Evolutionary conservation across 2,329 filamentous ascomycete genomes (phyloP).

Genomic region (Parasarocladium wereldwijsianum): DNA sequence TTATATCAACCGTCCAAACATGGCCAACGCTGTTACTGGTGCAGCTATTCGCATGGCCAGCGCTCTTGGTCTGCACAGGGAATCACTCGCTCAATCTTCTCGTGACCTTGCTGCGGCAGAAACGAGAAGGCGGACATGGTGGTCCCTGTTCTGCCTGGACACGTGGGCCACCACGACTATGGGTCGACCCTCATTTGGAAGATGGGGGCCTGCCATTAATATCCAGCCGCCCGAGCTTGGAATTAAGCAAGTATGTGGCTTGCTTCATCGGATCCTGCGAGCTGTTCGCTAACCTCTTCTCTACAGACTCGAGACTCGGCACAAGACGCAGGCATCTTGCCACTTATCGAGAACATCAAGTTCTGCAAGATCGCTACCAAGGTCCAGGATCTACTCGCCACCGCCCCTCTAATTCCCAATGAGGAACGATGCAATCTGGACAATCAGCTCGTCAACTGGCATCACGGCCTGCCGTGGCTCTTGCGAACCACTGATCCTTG

Average conservation of each 20-base stretch:
- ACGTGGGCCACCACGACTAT: conserved; percentile 61
- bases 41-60: conserved; percentile 59
- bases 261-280: not conserved
- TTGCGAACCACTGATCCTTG: conserved; percentile 51
- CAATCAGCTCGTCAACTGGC: conserved; percentile 55
- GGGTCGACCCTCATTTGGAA: conserved; percentile 54
- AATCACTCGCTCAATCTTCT: conserved; percentile 17
- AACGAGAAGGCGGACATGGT: conserved; percentile 55
- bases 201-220: conserved; percentile 54
- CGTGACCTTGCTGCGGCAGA: conserved; percentile 21
- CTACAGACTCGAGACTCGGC: conserved; percentile 27
- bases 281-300: not conserved
- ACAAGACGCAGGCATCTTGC: conserved; percentile 51
- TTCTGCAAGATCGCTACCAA: conserved; percentile 69
- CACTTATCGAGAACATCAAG: conserved; percentile 60
- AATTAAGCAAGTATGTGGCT: conserved; percentile 19
- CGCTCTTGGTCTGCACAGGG: conserved; percentile 54
- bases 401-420: conserved; percentile 50
- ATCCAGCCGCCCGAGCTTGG: conserved; percentile 45
- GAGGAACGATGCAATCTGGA: conserved; percentile 55
- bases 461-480: conserved; percentile 53
- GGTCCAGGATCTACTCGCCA: conserved; percentile 62
- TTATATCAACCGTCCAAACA: conserved; percentile 61
- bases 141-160: conserved; percentile 60
- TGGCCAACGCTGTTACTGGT: conserved; percentile 57